Conservation (phyloP, 768 basidiomycete genomes). For the Trametes punicea region DNA sequence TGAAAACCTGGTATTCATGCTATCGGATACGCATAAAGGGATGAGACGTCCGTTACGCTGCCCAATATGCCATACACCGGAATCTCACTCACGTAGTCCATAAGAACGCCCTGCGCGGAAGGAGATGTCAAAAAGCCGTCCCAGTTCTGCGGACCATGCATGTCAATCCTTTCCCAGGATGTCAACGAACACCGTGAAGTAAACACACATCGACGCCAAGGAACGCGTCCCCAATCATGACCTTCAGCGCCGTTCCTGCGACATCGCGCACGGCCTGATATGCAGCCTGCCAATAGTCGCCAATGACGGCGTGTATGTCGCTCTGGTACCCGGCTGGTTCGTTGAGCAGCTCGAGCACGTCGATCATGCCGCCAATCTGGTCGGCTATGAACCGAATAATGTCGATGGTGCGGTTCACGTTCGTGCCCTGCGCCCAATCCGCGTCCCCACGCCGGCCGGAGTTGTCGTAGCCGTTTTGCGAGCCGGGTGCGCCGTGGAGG, state of each 20-base stretch:
- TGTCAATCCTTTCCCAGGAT: background rate
- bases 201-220: slow-evolving; percentile 49
- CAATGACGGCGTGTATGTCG: slow-evolving; percentile 42
- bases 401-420: slow-evolving; percentile 56
- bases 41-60: background rate
- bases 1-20: slow-evolving; percentile 78
- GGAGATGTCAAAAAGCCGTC: slow-evolving; percentile 53
- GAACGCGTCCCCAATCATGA: slow-evolving; percentile 76
- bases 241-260: slow-evolving; percentile 44
- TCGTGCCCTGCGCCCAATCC: slow-evolving; percentile 45
- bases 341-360: slow-evolving; percentile 67
- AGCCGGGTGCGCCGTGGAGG: slow-evolving; percentile 69
- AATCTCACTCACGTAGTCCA: slow-evolving; percentile 54
- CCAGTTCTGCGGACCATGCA: slow-evolving; percentile 45
- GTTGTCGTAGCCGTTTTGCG: slow-evolving; percentile 66
- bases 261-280: slow-evolving; percentile 55
- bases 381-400: slow-evolving; percentile 52
- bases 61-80: no score
- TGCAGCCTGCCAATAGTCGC: slow-evolving; percentile 57
- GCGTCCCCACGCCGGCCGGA: slow-evolving; percentile 60
- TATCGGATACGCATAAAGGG: slow-evolving; percentile 26
- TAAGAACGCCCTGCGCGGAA: slow-evolving; percentile 52
- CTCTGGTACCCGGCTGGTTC: slow-evolving; percentile 59
- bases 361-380: slow-evolving; percentile 53
- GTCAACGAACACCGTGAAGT: background rate